Conservation (phyloP, 1,139 yeast genomes). For the Candida sanyaensis region DNA sequence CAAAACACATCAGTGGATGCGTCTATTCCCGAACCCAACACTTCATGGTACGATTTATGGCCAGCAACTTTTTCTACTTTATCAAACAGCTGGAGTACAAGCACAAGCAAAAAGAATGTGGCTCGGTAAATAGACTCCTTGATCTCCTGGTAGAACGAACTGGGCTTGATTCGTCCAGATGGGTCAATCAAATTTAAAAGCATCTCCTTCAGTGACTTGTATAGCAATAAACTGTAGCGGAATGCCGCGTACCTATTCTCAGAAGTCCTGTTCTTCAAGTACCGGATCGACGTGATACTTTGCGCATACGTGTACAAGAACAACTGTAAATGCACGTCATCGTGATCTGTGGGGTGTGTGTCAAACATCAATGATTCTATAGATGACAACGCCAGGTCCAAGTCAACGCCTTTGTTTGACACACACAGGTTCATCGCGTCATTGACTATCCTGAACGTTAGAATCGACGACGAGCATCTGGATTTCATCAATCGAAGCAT, state of each 20-base stretch:
- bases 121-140: background rate
- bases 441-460: slow-evolving; percentile 1
- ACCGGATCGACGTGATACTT: background rate
- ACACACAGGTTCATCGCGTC: slow-evolving; percentile 3
- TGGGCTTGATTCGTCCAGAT: background rate
- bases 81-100: background rate
- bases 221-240: background rate
- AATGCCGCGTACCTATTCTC: background rate
- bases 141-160: background rate
- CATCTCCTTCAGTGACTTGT: background rate
- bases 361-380: background rate
- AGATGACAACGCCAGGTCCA: background rate
- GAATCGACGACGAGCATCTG: background rate
- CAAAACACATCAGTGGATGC: background rate
- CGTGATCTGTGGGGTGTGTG: background rate
- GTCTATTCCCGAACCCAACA: background rate
- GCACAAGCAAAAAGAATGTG: background rate
- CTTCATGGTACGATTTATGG: background rate
- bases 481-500: background rate
- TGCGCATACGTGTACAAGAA: background rate
- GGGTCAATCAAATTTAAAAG: background rate
- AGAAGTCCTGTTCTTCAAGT: background rate
- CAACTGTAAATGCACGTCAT: background rate
- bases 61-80: background rate
- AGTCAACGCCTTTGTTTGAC: background rate